phyloP scores from a whole-genome alignment of 176 grass and related monocot genomes.

The Alopecurus myosuroides region DNA sequence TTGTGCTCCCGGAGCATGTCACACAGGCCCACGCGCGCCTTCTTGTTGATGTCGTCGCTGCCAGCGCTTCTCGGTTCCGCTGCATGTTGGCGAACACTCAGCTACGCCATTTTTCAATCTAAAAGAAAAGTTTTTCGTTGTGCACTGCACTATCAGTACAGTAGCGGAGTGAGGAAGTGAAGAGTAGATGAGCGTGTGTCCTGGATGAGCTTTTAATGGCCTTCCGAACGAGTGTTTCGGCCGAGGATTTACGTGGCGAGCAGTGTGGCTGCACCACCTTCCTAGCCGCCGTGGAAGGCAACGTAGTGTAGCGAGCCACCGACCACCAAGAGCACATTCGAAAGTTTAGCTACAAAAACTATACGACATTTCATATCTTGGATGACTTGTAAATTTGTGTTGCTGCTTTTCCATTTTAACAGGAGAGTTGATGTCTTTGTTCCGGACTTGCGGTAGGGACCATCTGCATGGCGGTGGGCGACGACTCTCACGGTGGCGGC shows the following conservation, averaged over 20 bases:
- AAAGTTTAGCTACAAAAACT: not conserved
- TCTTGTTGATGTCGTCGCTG: slow-evolving; percentile 32
- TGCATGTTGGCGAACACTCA: not conserved
- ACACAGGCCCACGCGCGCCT: no score
- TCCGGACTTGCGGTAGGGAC: no score
- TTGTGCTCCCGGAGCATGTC: no score
- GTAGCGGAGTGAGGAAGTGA: not conserved
- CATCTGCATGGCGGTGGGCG: no score
- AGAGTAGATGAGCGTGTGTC: not conserved
- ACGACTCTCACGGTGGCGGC: no score
- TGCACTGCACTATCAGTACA: not conserved
- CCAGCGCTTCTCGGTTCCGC: not conserved
- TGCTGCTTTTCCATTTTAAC: no score
- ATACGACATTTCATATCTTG: no score
- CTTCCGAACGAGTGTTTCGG: not conserved
- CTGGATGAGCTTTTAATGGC: not conserved
- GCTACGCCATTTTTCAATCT: slow-evolving; percentile 21
- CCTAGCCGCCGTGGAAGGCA: slow-evolving; percentile 7
- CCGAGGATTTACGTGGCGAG: slow-evolving; percentile 26
- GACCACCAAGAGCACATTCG: not conserved
- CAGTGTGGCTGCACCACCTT: not conserved
- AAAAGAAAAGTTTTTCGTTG: no score
- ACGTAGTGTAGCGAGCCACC: not conserved
- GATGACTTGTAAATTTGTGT: no score
- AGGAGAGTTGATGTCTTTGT: no score